Evolutionary conservation across 768 basidiomycete genomes (phyloP).

Genomic region (Austroboletus festivus): DNA sequence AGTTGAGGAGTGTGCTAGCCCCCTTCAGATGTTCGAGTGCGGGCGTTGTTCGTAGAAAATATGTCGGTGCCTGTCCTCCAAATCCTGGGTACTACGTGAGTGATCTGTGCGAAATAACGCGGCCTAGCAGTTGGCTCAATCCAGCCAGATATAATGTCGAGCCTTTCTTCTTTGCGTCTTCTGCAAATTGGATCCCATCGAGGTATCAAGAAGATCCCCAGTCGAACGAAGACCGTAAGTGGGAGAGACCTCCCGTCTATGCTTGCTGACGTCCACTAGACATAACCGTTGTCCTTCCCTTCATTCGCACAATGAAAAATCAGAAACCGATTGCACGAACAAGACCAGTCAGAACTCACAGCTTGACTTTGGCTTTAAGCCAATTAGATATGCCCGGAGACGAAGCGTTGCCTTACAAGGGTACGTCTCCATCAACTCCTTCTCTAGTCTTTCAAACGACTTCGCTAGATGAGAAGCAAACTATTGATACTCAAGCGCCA

Average conservation of each 20-base stretch:
- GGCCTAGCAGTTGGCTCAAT: background rate
- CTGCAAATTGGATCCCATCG: constrained; percentile 64
- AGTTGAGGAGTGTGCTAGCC: constrained; percentile 14
- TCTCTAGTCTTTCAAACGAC: background rate
- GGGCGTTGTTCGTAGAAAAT: constrained; percentile 51
- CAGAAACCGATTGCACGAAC: constrained; percentile 19
- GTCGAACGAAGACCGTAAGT: constrained; percentile 48
- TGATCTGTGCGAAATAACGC: background rate
- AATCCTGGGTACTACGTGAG: constrained; percentile 59
- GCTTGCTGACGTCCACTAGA: constrained; percentile 35
- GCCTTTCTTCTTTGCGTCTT: constrained; percentile 65
- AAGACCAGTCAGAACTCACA: constrained; percentile 13
- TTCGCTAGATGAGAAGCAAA: constrained; percentile 22
- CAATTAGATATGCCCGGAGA: background rate
- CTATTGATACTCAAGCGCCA: constrained; percentile 53
- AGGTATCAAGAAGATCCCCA: constrained; percentile 54
- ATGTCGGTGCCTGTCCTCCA: constrained; percentile 50
- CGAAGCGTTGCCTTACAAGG: constrained; percentile 11
- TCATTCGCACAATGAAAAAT: constrained; percentile 42
- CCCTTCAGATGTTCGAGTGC: constrained; percentile 39
- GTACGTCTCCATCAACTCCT: constrained; percentile 4
- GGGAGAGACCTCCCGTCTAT: constrained; percentile 24
- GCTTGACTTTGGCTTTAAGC: background rate
- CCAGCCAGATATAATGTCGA: constrained; percentile 50
- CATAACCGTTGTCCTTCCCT: constrained; percentile 55